Conservation (phyloP, 305 asterid genomes). For the Withania somnifera region DNA sequence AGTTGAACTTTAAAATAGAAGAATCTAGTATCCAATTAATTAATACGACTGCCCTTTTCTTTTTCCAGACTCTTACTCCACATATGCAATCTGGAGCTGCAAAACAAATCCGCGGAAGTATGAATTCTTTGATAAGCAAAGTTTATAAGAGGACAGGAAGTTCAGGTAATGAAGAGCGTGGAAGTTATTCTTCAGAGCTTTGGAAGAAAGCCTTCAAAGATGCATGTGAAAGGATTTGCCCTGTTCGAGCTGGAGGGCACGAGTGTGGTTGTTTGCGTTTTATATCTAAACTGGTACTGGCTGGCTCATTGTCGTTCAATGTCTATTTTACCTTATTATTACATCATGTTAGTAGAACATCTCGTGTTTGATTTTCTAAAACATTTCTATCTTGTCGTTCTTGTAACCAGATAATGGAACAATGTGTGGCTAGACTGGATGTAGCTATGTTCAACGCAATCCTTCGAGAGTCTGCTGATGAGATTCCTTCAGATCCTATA, state of each 20-base stretch:
- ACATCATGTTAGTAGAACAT: neutral
- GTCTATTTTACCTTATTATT: neutral
- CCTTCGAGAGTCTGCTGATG: constrained; percentile 79
- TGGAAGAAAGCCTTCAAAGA: constrained; percentile 85
- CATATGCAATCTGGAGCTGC: constrained; percentile 73
- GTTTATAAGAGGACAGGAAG: constrained; percentile 27
- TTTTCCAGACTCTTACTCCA: constrained; percentile 66
- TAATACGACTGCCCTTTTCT: constrained; percentile 2
- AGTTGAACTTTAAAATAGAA: neutral
- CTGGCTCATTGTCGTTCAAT: neutral
- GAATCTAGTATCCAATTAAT: neutral
- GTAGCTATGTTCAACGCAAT: constrained; percentile 91
- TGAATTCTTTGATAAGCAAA: constrained; percentile 26
- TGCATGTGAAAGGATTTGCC: constrained; percentile 81
- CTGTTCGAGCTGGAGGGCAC: constrained; percentile 82
- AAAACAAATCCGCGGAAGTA: constrained; percentile 24
- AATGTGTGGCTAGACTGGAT: constrained; percentile 68
- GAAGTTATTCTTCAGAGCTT: constrained; percentile 50
- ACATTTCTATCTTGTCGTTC: neutral
- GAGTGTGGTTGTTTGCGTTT: constrained; percentile 75
- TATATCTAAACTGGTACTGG: constrained; percentile 61
- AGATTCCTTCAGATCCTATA: constrained; percentile 82
- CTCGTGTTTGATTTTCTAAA: constrained; percentile 1
- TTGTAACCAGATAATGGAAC: constrained; percentile 74
- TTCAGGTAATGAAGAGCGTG: constrained; percentile 38